phyloP scores from a whole-genome alignment of 73 alveolate species.

The Symbiodinium natans region DNA sequence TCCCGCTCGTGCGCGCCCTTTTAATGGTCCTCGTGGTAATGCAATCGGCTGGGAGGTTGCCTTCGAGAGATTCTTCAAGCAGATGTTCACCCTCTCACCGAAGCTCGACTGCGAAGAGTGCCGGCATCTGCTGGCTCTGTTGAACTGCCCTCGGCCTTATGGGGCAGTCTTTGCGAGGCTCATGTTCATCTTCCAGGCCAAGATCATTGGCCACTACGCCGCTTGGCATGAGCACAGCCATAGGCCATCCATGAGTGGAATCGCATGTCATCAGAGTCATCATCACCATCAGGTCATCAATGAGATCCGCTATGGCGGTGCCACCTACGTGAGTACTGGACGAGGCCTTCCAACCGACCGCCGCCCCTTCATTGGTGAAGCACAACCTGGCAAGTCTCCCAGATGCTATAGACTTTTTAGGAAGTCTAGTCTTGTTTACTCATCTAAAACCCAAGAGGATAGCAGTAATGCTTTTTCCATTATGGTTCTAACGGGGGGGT shows the following conservation, averaged over 20 bases:
- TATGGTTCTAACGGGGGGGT: no score
- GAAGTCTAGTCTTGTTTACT: no score
- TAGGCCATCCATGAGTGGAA: not conserved
- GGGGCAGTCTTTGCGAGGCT: no score
- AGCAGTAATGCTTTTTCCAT: no score
- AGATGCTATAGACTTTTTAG: not conserved
- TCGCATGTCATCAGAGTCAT: no score
- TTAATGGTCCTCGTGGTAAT: no score
- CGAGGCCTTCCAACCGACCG: slow-evolving; percentile 87
- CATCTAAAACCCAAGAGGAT: no score
- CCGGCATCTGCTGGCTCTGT: not conserved
- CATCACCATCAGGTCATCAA: slow-evolving; percentile 52
- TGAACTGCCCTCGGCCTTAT: no score
- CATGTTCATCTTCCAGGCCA: slow-evolving; percentile 90
- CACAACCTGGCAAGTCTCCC: slow-evolving; percentile 51
- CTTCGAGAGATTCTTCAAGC: slow-evolving; percentile 71
- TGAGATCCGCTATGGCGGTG: slow-evolving; percentile 90
- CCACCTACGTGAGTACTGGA: slow-evolving; percentile 80
- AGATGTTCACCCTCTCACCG: slow-evolving; percentile 85
- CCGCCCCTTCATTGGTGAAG: slow-evolving; percentile 84
- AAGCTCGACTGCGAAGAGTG: not conserved
- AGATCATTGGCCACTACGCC: slow-evolving; percentile 90
- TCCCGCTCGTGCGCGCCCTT: no score
- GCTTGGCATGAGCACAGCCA: not conserved
- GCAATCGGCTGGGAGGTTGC: slow-evolving; percentile 30